Base-by-base conservation (phyloP, 257 asterid species). In the Nicotiana paniculata region DNA sequence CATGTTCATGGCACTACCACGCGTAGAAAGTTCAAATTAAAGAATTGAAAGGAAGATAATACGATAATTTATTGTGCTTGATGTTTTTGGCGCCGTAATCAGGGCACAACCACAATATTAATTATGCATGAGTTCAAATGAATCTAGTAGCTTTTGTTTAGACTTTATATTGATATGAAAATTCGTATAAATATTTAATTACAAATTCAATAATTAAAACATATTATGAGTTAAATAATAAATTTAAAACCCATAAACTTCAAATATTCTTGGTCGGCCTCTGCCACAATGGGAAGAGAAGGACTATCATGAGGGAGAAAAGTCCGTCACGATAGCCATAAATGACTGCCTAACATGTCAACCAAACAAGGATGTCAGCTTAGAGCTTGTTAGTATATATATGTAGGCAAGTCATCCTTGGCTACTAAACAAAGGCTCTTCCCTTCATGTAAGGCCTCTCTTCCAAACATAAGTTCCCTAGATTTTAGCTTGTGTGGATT, bases 331-430 rank as follows among this genome's bases (percentile, higher is more conserved):
- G 69, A 33, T 57, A 77, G 35, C 81, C 81, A 77, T 77, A 53
- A 37, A 77, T 62, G 81, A 77, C 69, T 77, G 81, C 81, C 81
- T 58, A 77, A 77, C 68, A 77, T 77, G 17, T 77, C 68, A 54
- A 62, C 81, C 68, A 57, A 62, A 62, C 81, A 77, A 17, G 37
- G 9, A 9, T 77, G 18, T 77, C 30, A 13, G 13, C 77, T 70
- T 39, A 21, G 24, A 32, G 35, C 35, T 32, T 32, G 77, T 39
- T 70, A 9, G 61, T 46, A 24, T 46, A 16, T 21, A 33, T 54
- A 33, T 39, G 82, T 78, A 78, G 82, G 82, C 82, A 78, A 78
- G 72, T 59, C 82, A 78, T 78, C 82, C 82, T 59, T 78, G 82
- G 72, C 82, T 78, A 78, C 9, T 78, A 78, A 21, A 59, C 82